These are phyloP conservation scores for Alisma plantagoaquatica DNA, from an alignment of 106 monocot genomes.

Conservation along the genomic window DNA sequence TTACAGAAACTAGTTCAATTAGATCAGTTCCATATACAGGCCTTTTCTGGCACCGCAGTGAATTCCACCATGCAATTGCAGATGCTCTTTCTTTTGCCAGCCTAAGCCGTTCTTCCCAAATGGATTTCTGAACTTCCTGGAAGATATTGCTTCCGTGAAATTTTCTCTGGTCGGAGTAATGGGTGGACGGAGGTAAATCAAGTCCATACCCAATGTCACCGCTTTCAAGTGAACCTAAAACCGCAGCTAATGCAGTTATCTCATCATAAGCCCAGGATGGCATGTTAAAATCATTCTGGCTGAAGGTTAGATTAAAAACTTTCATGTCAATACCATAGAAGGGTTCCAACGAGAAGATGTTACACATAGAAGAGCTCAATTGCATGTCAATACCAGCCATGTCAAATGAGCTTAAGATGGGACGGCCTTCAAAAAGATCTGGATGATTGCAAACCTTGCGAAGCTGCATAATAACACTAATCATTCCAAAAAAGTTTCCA, in stretches of 20 bases:
- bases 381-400: slow-evolving; percentile 83
- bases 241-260: slow-evolving; percentile 28
- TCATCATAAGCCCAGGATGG: slow-evolving; percentile 81
- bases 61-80: slow-evolving; percentile 91
- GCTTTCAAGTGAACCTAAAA: slow-evolving; percentile 5
- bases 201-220: slow-evolving; percentile 5
- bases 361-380: slow-evolving; percentile 59
- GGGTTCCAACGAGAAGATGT: slow-evolving; percentile 34
- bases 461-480: slow-evolving; percentile 99
- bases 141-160: slow-evolving; percentile 52
- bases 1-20: slow-evolving; percentile 57
- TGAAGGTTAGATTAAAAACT: slow-evolving; percentile 67
- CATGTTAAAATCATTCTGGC: slow-evolving; percentile 65
- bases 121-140: slow-evolving; percentile 70
- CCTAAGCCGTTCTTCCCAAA: slow-evolving; percentile 68
- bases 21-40: slow-evolving; percentile 82
- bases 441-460: slow-evolving; percentile 99
- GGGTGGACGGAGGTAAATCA: slow-evolving; percentile 1
- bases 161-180: slow-evolving; percentile 20
- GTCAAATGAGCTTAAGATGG: slow-evolving; percentile 93
- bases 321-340: slow-evolving; percentile 66
- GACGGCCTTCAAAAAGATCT: slow-evolving; percentile 97
- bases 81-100: slow-evolving; percentile 61
- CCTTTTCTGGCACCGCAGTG: slow-evolving; percentile 57
- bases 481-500: slow-evolving; percentile 97